Percentiles rank a stretch among this genome's conserved stretches.
Conservation (phyloP, 2,329 filamentous ascomycete genomes). For the Trichoderma harzianum region DNA sequence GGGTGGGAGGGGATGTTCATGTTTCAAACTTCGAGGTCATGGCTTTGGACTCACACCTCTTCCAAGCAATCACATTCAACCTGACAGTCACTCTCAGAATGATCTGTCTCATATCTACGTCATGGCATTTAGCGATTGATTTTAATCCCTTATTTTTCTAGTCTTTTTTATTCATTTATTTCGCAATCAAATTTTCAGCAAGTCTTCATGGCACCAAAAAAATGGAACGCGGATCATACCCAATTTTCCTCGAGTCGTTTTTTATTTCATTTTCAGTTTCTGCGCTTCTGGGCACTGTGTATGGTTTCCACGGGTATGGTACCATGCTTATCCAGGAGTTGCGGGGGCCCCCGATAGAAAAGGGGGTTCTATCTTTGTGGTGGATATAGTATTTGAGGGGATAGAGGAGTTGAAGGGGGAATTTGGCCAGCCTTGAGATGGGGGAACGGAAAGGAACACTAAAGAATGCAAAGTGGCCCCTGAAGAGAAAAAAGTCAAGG, state of each 20-base stretch:
- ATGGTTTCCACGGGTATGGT: constrained; percentile 20
- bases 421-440: constrained; percentile 28
- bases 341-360: constrained; percentile 19
- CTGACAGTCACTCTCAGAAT: constrained; percentile 31
- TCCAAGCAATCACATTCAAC: constrained; percentile 16
- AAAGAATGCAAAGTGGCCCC: constrained; percentile 33
- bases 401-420: constrained; percentile 27
- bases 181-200: constrained; percentile 32
- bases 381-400: constrained; percentile 26
- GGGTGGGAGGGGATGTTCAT: constrained; percentile 6
- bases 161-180: constrained; percentile 27
- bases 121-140: constrained; percentile 47
- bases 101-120: constrained; percentile 36
- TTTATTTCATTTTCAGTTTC: constrained; percentile 24
- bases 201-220: constrained; percentile 40
- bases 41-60: constrained; percentile 3
- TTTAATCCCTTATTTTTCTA: constrained; percentile 26
- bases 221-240: constrained; percentile 39
- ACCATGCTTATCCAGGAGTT: constrained; percentile 20
- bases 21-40: constrained; percentile 16
- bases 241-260: constrained; percentile 26
- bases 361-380: constrained; percentile 25
- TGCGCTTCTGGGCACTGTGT: constrained; percentile 20
- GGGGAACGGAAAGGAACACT: constrained; percentile 26
- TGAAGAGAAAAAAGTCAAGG: constrained; percentile 13